Percentiles rank a stretch among this genome's conserved stretches.
These are phyloP conservation scores for Kwoniella dendrophila DNA, from an alignment of 768 basidiomycete genomes.

Conservation along the genomic window DNA sequence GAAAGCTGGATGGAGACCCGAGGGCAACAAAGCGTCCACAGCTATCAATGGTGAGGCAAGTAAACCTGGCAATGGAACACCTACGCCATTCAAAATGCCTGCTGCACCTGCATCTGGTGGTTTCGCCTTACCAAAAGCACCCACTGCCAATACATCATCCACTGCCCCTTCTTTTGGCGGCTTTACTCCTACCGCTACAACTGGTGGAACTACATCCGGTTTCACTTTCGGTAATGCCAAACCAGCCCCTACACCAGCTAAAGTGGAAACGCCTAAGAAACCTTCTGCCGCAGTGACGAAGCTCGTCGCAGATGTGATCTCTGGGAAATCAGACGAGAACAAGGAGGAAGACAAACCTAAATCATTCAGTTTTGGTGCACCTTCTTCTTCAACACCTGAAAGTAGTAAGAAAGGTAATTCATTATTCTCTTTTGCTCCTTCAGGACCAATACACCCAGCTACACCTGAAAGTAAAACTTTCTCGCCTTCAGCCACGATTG, in stretches of 20 bases:
- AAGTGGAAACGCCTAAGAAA: conserved; percentile 10
- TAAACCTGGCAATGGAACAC: conserved; percentile 3
- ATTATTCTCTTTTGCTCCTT: conserved; percentile 46
- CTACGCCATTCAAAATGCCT: conserved; percentile 20
- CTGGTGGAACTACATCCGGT: conserved; percentile 2
- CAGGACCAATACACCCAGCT: conserved; percentile 42
- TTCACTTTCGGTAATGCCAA: conserved; percentile 31
- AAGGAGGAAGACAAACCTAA: conserved; percentile 26
- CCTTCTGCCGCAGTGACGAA: conserved; percentile 36
- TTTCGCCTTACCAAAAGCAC: conserved; percentile 33
- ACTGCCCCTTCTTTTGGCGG: conserved; percentile 21
- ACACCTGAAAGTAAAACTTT: conserved; percentile 49
- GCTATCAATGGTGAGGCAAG: conserved; percentile 11
- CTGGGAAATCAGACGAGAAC: conserved; percentile 24
- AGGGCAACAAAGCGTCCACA: not conserved
- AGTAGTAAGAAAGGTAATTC: conserved; percentile 21
- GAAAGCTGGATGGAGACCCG: conserved; percentile 36
- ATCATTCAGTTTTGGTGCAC: conserved; percentile 17
- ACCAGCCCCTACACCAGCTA: conserved; percentile 14
- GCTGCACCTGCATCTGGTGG: conserved; percentile 28
- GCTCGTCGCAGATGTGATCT: conserved; percentile 39
- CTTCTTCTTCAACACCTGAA: conserved; percentile 19
- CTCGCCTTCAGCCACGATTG: conserved; percentile 33
- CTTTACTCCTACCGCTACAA: conserved; percentile 25
- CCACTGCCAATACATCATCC: conserved; percentile 10